Conservation (phyloP, 306 rosid genomes). For the Castanea mollissima region DNA sequence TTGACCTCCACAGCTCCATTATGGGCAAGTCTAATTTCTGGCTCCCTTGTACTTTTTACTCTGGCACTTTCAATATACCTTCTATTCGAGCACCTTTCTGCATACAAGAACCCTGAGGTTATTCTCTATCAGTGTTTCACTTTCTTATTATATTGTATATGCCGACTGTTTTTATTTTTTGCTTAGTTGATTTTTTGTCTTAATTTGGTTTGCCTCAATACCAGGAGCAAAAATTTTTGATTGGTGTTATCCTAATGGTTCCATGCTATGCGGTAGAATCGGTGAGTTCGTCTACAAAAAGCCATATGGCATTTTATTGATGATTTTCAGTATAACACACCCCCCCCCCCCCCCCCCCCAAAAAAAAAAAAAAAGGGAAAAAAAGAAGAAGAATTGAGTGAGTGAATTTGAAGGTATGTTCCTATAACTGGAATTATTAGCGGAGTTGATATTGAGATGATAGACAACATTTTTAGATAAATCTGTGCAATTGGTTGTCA, state of each 20-base stretch:
- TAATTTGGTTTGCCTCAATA: conserved; percentile 6
- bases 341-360: too few species aligned
- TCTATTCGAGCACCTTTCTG: conserved; percentile 85
- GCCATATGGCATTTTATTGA: background rate
- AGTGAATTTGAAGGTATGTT: background rate
- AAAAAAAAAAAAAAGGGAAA: fast-evolving
- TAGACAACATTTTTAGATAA: too few species aligned
- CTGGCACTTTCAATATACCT: conserved; percentile 79
- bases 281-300: conserved; percentile 45
- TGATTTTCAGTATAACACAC: background rate
- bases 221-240: conserved; percentile 89
- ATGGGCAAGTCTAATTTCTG: conserved; percentile 76
- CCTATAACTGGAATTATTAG: too few species aligned
- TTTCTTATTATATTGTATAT: background rate
- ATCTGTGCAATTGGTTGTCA: too few species aligned
- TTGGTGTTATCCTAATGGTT: conserved; percentile 94
- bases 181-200: background rate
- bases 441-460: too few species aligned
- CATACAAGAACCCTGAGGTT: conserved; percentile 97
- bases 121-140: background rate
- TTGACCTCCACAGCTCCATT: conserved; percentile 61
- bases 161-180: background rate
- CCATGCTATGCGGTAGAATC: conserved; percentile 97
- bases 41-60: conserved; percentile 59
- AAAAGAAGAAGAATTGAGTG: background rate